Base-by-base conservation (phyloP, 441 rosid species). In the Cnidoscolus chayamansa region DNA sequence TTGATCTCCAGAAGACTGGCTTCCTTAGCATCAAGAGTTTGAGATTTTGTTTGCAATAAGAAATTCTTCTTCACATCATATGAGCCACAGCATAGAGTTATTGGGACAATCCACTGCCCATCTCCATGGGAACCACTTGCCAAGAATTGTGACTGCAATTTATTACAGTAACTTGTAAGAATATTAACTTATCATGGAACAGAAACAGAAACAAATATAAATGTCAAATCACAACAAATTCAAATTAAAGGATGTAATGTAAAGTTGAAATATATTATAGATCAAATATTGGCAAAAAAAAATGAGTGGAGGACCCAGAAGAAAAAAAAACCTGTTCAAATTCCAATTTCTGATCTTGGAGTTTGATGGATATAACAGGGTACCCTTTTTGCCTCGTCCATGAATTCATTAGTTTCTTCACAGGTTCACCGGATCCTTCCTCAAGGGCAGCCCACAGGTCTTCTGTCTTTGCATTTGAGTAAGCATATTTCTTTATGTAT, bases 371-470 rank as follows among this genome's bases (percentile, higher is more conserved):
- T 73, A 95, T 81, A 74, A 95, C 99, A 4, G 98, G 99, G 76
- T 92, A 95, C 37, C 98, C 98, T 72, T 73, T 81, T 78, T 95
- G 99, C 75, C 85, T 86, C 17, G 99, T 95, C 99, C 99, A 95
- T 10, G 93, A 86, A 70, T 84, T 86, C 99, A 95, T 95, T 59
- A 95, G 84, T 82, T 85, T 82, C 83, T 89, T 95, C 74, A 95
- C 97, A 53, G 98, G 97, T 82, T 92, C 89, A 69, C 91, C 90
- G 20, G 98, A 87, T 25, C 91, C 96, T 79, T 76, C 92, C 80
- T 92, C 98, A 72, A 95, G 85, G 68, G 97, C 93, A 79, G 83
- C 76, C 99, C 99, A 95, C 40, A 92, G 84, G 74, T 95, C 98
- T 78, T 88, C 98, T 30, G 98, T 95, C 89, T 87, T 95, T 3